Evolutionary conservation across 2,329 filamentous ascomycete species (phyloP), one percentile per base, ranked within the genome.

Genomic region (Basipetospora chlamydospora): DNA sequence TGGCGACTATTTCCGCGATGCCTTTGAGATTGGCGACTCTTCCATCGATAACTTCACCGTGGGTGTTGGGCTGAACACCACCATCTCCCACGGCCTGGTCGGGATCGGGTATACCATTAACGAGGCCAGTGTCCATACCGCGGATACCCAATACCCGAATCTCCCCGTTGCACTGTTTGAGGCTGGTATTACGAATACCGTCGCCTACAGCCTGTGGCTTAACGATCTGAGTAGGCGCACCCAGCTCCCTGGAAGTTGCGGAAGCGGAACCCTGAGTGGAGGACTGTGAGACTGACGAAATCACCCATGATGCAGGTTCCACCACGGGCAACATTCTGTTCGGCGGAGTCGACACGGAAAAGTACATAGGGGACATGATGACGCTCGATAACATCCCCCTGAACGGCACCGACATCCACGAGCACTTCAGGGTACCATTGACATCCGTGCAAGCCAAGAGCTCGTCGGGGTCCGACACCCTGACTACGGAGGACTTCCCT

Each of bases 311-410:
- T n/a, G 36, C 44, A 53, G 63, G 62, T 40, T 56, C 80, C 0
- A 75, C 66, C 41, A 76, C 67, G 2, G 83, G 83, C 25, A 78
- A 62, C 45, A 77, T 88, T 41, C 61, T 88, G 2, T 90, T 88
- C 45, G 83, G 83, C 26, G 83, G 80, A n/a, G 73, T 87, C 40
- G 81, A 88, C 51, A 81, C 73, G 0, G 70, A 67, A 41, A 87
- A 87, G 51, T 90, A 75, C 55, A 52, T 63, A 0, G 81, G 80
- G 33, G 54, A 69, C 2, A 62, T 87, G 22, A 63, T 66, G 31
- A 70, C 65, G 5, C 61, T 86, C 20, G 63, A 77, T 12, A 63
- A 85, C 41, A 59, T 55, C 4, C 37, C 44, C 11, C 39, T 74
- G 46, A 51, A 63, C 37, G 50, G 57, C 40, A 52, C 60, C 33